Evolutionary conservation across 768 basidiomycete genomes (phyloP), one percentile per base, ranked within the genome.

Genomic region (Thelephora ganbajun): DNA sequence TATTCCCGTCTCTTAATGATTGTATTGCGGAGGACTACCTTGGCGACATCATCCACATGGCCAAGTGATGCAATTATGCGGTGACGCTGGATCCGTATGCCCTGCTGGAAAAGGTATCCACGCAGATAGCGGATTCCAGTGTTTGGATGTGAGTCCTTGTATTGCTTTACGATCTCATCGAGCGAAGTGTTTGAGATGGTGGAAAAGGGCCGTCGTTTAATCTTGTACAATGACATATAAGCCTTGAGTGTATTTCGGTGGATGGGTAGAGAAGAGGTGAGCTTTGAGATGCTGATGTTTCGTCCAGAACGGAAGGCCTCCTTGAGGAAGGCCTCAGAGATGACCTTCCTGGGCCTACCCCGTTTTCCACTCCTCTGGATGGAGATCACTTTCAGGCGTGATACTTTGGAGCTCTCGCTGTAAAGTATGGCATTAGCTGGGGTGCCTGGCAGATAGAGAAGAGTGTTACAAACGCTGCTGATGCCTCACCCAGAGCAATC

Each of bases 1-100:
- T 68, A 68, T 5, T 62, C 59, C 1, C 60, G 46, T 5, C 56
- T 42, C 3, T 51, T 26, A 13, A 63, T 59, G 2, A 50, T 37
- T 19, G 19, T 37, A 5, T 37, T 13, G 14, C 19, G 14, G 14
- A 13, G 36, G 19, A 37, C 14, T 19, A 37, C 2, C 19, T 37
- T 37, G 5, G 14, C 19, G 2, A 37, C 14, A 19, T 19, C 36
- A 37, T 37, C 36, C 14, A 37, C 36, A 37, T 5, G 36, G 5
- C 14, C 19, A 2, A 37, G 14, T 19, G 36, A 37, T 37, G 14
- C 14, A 37, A 37, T 37, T 13, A 37, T 37, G 14, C 36, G 36
- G 2, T 37, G 14, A 13, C 36, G 14, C 5, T 37, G 36, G 36
- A 37, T 19, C 36, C 5, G 14, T 14, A 2, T 5, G 36, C 5